These are phyloP conservation scores for Gautieria morchelliformis DNA, from an alignment of 768 basidiomycete species.

Conservation along the genomic window DNA sequence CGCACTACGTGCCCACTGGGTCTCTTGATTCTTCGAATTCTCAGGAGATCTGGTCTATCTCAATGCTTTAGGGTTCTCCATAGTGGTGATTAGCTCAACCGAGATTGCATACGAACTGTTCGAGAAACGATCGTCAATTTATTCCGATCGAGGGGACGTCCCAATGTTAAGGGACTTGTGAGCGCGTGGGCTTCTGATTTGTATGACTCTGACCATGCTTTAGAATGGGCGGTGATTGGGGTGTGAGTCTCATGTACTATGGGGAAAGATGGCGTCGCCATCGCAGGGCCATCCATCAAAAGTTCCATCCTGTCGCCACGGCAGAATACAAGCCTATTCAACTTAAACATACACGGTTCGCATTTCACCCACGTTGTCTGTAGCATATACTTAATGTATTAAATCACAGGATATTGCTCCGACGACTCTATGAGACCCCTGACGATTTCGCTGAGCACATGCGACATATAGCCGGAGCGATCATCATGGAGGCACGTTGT, in stretches of 20 bases:
- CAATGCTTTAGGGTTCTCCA: conserved; percentile 33
- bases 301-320: conserved; percentile 23
- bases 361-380: not conserved
- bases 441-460: conserved; percentile 29
- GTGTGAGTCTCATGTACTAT: conserved; percentile 31
- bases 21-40: not conserved
- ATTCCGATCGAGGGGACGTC: conserved; percentile 33
- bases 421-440: conserved; percentile 24
- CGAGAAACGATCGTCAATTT: conserved; percentile 35
- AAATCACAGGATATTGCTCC: conserved; percentile 15
- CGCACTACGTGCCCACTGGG: not conserved
- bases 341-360: conserved; percentile 21
- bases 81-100: conserved; percentile 34
- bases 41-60: conserved; percentile 39
- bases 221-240: conserved; percentile 41
- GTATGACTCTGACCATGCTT: not conserved
- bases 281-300: conserved; percentile 28
- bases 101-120: conserved; percentile 33
- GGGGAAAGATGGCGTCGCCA: conserved; percentile 29
- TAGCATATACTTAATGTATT: not conserved
- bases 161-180: conserved; percentile 38
- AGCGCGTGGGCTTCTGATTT: conserved; percentile 5
- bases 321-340: conserved; percentile 22
- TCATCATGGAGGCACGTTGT: conserved; percentile 22
- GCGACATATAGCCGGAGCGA: conserved; percentile 22